These are phyloP conservation scores for Apiospora phragmitis DNA, from an alignment of 2,329 filamentous ascomycete genomes.

Conservation along the genomic window DNA sequence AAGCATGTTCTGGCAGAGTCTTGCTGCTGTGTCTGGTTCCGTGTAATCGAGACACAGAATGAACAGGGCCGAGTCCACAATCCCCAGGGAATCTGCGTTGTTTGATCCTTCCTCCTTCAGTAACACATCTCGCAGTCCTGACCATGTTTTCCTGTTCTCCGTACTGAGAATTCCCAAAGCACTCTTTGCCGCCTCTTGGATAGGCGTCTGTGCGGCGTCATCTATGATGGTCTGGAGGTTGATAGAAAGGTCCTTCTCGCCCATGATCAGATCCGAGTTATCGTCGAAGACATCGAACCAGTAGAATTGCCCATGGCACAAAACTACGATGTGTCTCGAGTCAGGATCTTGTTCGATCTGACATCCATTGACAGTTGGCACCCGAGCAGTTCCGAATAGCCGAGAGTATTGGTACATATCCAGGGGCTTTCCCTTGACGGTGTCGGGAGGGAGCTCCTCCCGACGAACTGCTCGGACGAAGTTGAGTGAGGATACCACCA, in stretches of 20 bases:
- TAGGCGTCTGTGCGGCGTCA: slow-evolving; percentile 84
- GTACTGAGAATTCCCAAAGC: slow-evolving; percentile 92
- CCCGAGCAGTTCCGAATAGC: slow-evolving; percentile 89
- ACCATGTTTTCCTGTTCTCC: slow-evolving; percentile 96
- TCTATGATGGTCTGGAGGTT: slow-evolving; percentile 92
- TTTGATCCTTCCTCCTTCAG: slow-evolving; percentile 85
- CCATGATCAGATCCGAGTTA: slow-evolving; percentile 95
- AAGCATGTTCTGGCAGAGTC: slow-evolving; percentile 97
- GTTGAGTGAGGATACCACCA: slow-evolving; percentile 85
- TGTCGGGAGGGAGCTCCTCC: slow-evolving; percentile 91
- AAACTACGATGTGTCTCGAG: slow-evolving; percentile 90
- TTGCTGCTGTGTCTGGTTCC: slow-evolving; percentile 76
- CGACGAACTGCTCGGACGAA: slow-evolving; percentile 92
- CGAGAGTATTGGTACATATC: slow-evolving; percentile 99
- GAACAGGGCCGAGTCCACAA: slow-evolving; percentile 93
- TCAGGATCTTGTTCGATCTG: slow-evolving; percentile 92
- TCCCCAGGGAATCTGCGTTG: slow-evolving; percentile 93
- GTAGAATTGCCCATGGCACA: slow-evolving; percentile 95
- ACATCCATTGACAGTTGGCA: slow-evolving; percentile 92
- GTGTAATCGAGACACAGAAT: slow-evolving; percentile 91
- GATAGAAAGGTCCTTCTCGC: slow-evolving; percentile 86
- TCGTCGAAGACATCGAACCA: slow-evolving; percentile 98
- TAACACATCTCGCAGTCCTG: slow-evolving; percentile 82
- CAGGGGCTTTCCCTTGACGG: slow-evolving; percentile 76
- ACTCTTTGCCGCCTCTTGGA: slow-evolving; percentile 93